phyloP scores from a whole-genome alignment of 2,329 filamentous ascomycete species.

The Macrophomina tecta region DNA sequence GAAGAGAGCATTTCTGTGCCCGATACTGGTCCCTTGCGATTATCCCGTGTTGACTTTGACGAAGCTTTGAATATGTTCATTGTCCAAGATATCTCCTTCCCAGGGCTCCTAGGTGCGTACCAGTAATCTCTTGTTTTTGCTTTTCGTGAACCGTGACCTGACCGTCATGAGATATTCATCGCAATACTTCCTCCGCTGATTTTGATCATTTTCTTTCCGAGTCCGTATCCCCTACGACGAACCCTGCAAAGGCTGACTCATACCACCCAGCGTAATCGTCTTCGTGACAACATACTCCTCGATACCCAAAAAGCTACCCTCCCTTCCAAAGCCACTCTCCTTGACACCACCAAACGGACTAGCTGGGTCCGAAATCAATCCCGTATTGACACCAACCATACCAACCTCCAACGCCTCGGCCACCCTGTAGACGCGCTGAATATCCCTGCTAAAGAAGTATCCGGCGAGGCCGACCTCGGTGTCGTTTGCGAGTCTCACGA shows the following conservation, averaged over 20 bases:
- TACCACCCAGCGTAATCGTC: constrained; percentile 64
- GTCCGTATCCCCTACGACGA: constrained; percentile 21
- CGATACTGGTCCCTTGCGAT: too few relatives aligned
- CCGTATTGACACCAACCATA: constrained; percentile 74
- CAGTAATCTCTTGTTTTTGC: background rate
- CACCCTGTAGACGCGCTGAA: constrained; percentile 64
- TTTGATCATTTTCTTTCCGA: too few relatives aligned
- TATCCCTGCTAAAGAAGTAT: constrained; percentile 81
- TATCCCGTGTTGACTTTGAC: too few relatives aligned
- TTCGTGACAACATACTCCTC: constrained; percentile 57
- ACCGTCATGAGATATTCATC: background rate
- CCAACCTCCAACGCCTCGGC: constrained; percentile 77
- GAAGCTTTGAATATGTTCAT: background rate
- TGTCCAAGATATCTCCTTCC: background rate
- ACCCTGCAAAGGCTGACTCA: constrained; percentile 63
- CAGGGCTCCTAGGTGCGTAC: too few relatives aligned
- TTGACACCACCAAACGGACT: constrained; percentile 57
- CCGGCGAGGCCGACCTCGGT: constrained; percentile 88
- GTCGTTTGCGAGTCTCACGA: constrained; percentile 80
- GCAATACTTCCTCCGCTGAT: too few relatives aligned
- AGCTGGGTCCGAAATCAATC: constrained; percentile 56
- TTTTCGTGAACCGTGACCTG: background rate
- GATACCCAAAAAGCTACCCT: constrained; percentile 58
- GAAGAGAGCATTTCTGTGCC: too few relatives aligned
- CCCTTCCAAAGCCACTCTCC: constrained; percentile 53